Evolutionary conservation across 768 basidiomycete genomes (phyloP).

Genomic region (Clavaria fumosa): DNA sequence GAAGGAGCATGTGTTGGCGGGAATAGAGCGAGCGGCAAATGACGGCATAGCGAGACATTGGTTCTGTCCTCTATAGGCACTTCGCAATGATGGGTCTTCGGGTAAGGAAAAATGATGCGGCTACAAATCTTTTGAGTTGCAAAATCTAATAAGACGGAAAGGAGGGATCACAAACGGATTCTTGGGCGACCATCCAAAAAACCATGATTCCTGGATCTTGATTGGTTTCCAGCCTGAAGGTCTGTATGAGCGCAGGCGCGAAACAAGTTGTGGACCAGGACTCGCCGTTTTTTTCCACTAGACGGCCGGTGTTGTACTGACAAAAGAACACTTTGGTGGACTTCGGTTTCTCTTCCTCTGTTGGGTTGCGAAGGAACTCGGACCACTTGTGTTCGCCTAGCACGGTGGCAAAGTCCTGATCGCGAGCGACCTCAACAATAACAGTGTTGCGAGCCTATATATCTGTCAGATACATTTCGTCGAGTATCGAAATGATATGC

Average conservation of each 20-base stretch:
- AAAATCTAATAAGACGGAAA: not conserved
- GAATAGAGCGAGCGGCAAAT: slow-evolving; percentile 23
- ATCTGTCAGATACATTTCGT: not conserved
- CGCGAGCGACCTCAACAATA: slow-evolving; percentile 31
- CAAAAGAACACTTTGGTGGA: slow-evolving; percentile 29
- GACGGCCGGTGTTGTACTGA: slow-evolving; percentile 26
- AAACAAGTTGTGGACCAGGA: not conserved
- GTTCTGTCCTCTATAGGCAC: slow-evolving; percentile 28
- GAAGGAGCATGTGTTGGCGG: slow-evolving; percentile 17
- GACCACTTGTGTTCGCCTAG: slow-evolving; percentile 38
- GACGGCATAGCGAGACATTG: slow-evolving; percentile 29
- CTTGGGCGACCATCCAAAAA: slow-evolving; percentile 22
- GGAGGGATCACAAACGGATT: slow-evolving; percentile 16
- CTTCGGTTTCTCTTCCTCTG: slow-evolving; percentile 21
- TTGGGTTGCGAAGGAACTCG: slow-evolving; percentile 28
- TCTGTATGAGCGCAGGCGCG: not conserved
- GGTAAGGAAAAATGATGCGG: slow-evolving; percentile 25
- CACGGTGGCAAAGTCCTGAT: slow-evolving; percentile 21
- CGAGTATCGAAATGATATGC: not conserved
- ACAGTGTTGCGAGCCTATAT: slow-evolving; percentile 23
- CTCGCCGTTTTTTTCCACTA: slow-evolving; percentile 35
- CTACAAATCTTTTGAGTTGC: slow-evolving; percentile 9
- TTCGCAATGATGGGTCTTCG: slow-evolving; percentile 25
- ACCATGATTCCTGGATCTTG: slow-evolving; percentile 27
- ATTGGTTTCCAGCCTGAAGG: slow-evolving; percentile 35